Base-by-base conservation (phyloP, 2,329 filamentous ascomycete genomes). In the Bipolaris bicolor region DNA sequence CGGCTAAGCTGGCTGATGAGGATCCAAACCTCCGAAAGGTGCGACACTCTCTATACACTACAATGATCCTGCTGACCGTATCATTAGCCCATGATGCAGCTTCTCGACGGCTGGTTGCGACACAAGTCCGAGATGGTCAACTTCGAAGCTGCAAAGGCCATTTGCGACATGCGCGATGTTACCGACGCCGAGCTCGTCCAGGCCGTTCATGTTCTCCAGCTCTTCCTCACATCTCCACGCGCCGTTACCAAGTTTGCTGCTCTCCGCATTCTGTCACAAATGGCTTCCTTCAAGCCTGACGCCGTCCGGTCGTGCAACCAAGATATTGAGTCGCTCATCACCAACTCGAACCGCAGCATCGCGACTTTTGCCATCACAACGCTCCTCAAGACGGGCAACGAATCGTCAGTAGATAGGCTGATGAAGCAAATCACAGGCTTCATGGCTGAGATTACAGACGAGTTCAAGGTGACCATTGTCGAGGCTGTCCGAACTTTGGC, bases 401-500 rank as follows among this genome's bases (percentile, higher is more conserved):
- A 99, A 80, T 91, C 91, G 37, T 97, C 92, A 66, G 95, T 99
- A 43, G 95, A 99, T 76, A 88, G 95, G 52, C 81, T 99, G 66
- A 97, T 99, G 92, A 97, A 97, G 84, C 93, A 98, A 77, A 98
- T 99, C 62, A 92, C 92, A 22, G 90, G 90, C 37, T 97, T 99
- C 82, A 98, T 99, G 95, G 91, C 93, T 4, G 95, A 98, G 78
- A 98, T 98, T 66, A 97, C 94, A 6, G 95, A 99, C 74, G 95
- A 99, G 78, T 99, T 99, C 84, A 99, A 98, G 84, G 97, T 99
- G 67, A 99, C 95, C n/a, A 97, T 99, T 71, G 94, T 99, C 41
- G 95, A 99, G 78, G 95, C 95, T 40, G 97, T 99, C 73, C 90
- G 95, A 60, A 98, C 95, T 3, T 82, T 99, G 39, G 98, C 94